These are phyloP conservation scores for Diaporthe citri DNA, from an alignment of 2,329 filamentous ascomycete species.

Conservation along the genomic window DNA sequence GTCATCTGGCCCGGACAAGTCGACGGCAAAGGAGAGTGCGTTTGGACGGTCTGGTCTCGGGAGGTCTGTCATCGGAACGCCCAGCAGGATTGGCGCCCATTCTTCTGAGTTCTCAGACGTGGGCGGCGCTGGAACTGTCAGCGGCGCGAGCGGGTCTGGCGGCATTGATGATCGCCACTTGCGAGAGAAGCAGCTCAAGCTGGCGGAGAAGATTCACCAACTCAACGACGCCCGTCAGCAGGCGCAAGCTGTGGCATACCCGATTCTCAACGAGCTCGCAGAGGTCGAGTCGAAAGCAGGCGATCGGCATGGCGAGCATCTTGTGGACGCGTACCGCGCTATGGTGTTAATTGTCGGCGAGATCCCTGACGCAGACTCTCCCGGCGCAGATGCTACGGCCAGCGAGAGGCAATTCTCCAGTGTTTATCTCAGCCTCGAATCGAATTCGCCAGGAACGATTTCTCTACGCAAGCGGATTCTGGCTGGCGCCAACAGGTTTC, in stretches of 20 bases:
- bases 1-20: conserved; percentile 48
- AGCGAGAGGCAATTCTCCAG: conserved; percentile 81
- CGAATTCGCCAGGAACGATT: conserved; percentile 73
- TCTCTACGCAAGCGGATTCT: conserved; percentile 84
- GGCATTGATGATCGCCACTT: conserved; percentile 80
- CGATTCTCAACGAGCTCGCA: conserved; percentile 81
- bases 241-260: conserved; percentile 67
- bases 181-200: conserved; percentile 86
- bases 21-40: conserved; percentile 63
- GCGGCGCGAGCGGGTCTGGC: conserved; percentile 58
- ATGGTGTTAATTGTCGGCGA: conserved; percentile 85
- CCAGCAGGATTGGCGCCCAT: conserved; percentile 76
- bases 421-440: conserved; percentile 81
- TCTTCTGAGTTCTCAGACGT: conserved; percentile 77
- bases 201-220: conserved; percentile 82
- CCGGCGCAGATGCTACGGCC: conserved; percentile 73
- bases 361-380: conserved; percentile 68
- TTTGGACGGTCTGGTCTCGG: conserved; percentile 77
- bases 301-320: conserved; percentile 78
- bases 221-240: conserved; percentile 82
- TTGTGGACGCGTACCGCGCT: conserved; percentile 86
- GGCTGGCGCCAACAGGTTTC: conserved; percentile 80
- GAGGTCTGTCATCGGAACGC: conserved; percentile 88
- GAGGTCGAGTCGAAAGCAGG: conserved; percentile 78
- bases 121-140: conserved; percentile 64